Evolutionary conservation across 768 basidiomycete species (phyloP).

Genomic region (Sistotremastrum niveocremeum): DNA sequence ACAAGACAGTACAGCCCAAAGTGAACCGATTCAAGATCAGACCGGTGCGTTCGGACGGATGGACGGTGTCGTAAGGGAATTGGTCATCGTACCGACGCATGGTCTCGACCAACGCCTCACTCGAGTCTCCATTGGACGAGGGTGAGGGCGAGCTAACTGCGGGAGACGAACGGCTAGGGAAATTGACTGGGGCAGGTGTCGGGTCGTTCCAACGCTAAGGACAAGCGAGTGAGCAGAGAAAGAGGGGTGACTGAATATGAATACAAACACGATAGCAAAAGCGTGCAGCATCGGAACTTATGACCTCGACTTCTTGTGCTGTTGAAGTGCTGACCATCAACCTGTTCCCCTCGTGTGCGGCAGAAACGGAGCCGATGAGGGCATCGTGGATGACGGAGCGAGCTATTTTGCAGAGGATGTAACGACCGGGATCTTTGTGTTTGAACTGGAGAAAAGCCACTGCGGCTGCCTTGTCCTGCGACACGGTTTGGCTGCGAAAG

Average conservation of each 20-base stretch:
- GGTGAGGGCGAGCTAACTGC: constrained; percentile 4
- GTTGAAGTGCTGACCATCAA: constrained; percentile 72
- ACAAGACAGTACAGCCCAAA: constrained; percentile 46
- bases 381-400: constrained; percentile 65
- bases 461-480: constrained; percentile 66
- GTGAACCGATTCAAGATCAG: constrained; percentile 73
- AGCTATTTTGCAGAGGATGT: constrained; percentile 57
- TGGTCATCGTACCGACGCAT: not conserved
- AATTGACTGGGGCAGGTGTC: constrained; percentile 21
- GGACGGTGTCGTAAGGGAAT: constrained; percentile 10
- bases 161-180: constrained; percentile 10
- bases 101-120: constrained; percentile 5
- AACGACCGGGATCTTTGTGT: constrained; percentile 68
- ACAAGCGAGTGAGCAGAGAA: not conserved
- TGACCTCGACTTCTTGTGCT: constrained; percentile 67
- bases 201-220: constrained; percentile 32
- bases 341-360: constrained; percentile 60
- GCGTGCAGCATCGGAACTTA: constrained; percentile 37
- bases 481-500: constrained; percentile 49
- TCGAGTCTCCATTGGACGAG: constrained; percentile 16
- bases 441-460: constrained; percentile 66
- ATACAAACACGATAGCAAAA: constrained; percentile 23
- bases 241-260: not conserved
- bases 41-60: constrained; percentile 62
- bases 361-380: constrained; percentile 65